Conservation (phyloP, 495 filamentous ascomycete genomes). For the Hypoxylon intermedium region DNA sequence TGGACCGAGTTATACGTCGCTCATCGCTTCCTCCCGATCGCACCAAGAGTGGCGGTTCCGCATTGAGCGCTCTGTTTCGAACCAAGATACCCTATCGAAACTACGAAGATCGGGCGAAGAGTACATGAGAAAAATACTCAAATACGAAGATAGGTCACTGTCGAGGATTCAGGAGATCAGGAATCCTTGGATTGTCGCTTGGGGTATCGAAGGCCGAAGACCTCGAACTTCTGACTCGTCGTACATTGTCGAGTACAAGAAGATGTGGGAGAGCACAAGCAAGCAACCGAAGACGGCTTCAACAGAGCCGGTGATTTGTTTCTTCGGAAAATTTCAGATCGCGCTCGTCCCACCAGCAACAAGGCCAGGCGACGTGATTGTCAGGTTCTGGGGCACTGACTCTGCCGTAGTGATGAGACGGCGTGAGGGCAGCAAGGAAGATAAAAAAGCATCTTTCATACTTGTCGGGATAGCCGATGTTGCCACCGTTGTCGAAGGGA, state of each 20-base stretch:
- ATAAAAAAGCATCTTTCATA: conserved; percentile 3
- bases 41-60: background rate
- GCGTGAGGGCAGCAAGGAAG: background rate
- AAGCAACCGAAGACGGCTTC: background rate
- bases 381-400: conserved; percentile 37
- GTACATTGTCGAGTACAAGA: background rate
- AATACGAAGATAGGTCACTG: background rate
- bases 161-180: background rate
- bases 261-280: background rate
- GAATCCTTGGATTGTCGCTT: background rate
- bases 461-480: conserved; percentile 29
- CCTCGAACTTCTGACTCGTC: background rate
- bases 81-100: background rate
- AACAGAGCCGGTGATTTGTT: conserved; percentile 9
- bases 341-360: conserved; percentile 30
- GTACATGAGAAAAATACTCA: background rate
- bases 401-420: conserved; percentile 34
- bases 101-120: background rate
- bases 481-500: too few relatives aligned
- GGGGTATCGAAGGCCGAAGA: background rate
- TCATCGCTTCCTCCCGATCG: background rate
- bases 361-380: conserved; percentile 30
- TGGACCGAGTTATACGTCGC: background rate
- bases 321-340: conserved; percentile 27
- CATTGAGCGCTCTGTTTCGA: background rate